Evolutionary conservation across 257 asterid genomes (phyloP).

Genomic region (Solanum paucissectum): DNA sequence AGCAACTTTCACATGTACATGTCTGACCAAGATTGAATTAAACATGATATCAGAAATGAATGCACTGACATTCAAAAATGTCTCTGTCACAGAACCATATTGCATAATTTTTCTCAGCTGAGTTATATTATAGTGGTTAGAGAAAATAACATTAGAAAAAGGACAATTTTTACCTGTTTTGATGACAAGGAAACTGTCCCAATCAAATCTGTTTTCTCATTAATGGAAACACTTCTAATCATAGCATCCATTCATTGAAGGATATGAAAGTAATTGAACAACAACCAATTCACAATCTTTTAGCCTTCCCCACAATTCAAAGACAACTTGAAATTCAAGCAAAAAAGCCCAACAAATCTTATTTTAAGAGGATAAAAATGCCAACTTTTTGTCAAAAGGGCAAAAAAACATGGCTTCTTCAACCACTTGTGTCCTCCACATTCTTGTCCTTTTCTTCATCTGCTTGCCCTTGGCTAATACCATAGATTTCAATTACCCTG

Average conservation of each 20-base stretch:
- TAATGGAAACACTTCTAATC: not conserved
- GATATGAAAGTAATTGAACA: slow-evolving; percentile 4
- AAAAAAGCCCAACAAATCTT: slow-evolving; percentile 10
- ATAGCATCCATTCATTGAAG: not conserved
- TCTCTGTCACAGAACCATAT: not conserved
- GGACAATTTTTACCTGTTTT: not conserved
- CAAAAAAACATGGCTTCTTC: slow-evolving; percentile 29
- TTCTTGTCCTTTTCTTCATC: slow-evolving; percentile 10
- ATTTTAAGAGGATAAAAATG: not conserved
- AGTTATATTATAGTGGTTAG: not conserved
- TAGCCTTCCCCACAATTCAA: slow-evolving; percentile 1
- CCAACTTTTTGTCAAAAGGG: not conserved
- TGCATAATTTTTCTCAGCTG: not conserved
- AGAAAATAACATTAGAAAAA: not conserved
- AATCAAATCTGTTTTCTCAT: not conserved
- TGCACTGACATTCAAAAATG: not conserved
- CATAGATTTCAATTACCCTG: slow-evolving; percentile 71
- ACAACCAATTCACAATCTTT: not conserved
- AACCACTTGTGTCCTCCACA: slow-evolving; percentile 11
- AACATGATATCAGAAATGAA: not conserved
- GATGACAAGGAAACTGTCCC: not conserved
- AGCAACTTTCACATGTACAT: not conserved
- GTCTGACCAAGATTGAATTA: not conserved
- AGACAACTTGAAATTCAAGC: slow-evolving; percentile 47
- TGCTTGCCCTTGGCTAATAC: slow-evolving; percentile 27